Evolutionary conservation across 1,139 yeast species (phyloP), one percentile per base, ranked within the genome.

Genomic region (Arxiozyma slooffiae): DNA sequence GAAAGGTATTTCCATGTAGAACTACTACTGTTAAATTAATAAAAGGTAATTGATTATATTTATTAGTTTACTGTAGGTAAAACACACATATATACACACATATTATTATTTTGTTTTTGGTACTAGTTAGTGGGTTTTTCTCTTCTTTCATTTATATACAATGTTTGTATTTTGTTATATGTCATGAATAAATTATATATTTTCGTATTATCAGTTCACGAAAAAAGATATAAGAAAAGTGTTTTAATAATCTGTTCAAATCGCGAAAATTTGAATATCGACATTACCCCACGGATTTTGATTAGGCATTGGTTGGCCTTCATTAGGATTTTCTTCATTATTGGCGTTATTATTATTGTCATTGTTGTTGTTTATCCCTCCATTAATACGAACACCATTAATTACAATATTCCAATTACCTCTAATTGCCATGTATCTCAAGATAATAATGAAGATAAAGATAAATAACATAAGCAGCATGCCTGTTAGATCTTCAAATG

Each of bases 391-490:
- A 8, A 61, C 43, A 16, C 65, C 66, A 42, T 63, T 63, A 21
- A 61, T 43, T 24, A 58, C 52, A 11, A 63, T 56, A 44, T 62
- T 62, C 67, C 66, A 61, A 6, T 61, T 62, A 23, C 60, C 51
- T 39, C 62, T 51, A 5, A 50, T 52, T 1, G 61, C 64, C 16
- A 63, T 9, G 18, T 53, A 55, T 42, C 66, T 55, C 6, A 62
- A 21, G 2, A 60, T 45, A 34, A 58, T 47, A 23, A 61, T 54
- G 22, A 55, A 48, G 7, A 60, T 41, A 6, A 63, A 53, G 7
- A 62, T 51, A 11, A 56, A 45, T 2, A 60, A 45, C 22, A 62
- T 53, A 23, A 60, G 46, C 4, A 51, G 54, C 26, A 62, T 53
- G 1, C 60, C 52, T 21, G 60, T 20, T 6, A 62, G 22, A 44